Conservation (phyloP, 306 rosid genomes). For the Hippophae tibetana region DNA sequence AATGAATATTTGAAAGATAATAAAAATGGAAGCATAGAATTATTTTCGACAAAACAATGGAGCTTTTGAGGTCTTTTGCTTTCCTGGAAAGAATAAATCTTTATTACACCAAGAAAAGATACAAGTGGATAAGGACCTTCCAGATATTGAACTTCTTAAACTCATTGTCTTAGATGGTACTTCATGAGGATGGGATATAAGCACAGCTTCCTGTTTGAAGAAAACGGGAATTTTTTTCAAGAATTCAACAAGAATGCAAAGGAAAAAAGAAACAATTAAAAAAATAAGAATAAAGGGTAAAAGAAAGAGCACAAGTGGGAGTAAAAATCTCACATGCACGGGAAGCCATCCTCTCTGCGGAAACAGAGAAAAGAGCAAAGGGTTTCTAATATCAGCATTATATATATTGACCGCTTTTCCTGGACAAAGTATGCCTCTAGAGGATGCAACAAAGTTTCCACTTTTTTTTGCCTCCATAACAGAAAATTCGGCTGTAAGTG, state of each 20-base stretch:
- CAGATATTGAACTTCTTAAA: constrained; percentile 89
- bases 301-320: constrained; percentile 1
- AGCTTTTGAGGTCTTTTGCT: too few species aligned
- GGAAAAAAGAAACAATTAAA: background rate
- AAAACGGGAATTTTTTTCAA: too few species aligned
- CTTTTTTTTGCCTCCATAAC: constrained; percentile 70
- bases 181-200: constrained; percentile 67
- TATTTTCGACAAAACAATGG: too few species aligned
- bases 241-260: too few species aligned
- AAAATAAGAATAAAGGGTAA: constrained; percentile 15
- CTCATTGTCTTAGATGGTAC: constrained; percentile 63
- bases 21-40: constrained; percentile 3
- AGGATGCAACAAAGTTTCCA: constrained; percentile 65
- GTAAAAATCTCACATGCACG: constrained; percentile 40
- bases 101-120: too few species aligned
- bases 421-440: constrained; percentile 64
- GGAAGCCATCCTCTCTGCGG: constrained; percentile 99
- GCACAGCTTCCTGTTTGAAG: constrained; percentile 69
- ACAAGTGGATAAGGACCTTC: constrained; percentile 45
- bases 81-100: too few species aligned
- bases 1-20: constrained; percentile 10
- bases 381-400: constrained; percentile 78
- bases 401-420: constrained; percentile 68
- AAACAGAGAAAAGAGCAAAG: constrained; percentile 79
- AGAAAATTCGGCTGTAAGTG: constrained; percentile 86